phyloP scores from a whole-genome alignment of 352 stramenopile genomes.

The Phytophthora syringae region DNA sequence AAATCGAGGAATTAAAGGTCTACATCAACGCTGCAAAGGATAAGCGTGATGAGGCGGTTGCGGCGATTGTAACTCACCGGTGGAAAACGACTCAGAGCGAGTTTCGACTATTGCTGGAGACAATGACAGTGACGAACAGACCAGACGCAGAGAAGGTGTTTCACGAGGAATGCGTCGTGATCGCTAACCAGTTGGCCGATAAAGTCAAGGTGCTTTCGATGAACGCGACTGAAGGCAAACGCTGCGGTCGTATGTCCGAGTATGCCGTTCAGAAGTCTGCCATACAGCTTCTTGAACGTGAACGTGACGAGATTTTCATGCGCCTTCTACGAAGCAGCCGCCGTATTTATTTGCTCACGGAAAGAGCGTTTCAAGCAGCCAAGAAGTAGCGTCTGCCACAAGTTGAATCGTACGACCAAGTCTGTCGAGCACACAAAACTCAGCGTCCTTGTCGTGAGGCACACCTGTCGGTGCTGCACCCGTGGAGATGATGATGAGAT shows the following conservation, averaged over 20 bases:
- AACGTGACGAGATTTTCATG: conserved; percentile 24
- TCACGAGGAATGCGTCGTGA: conserved; percentile 10
- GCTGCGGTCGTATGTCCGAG: not conserved
- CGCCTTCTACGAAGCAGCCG: conserved; percentile 7
- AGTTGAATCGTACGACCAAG: not conserved
- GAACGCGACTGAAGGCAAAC: not conserved
- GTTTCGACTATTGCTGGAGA: conserved; percentile 9
- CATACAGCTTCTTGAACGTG: conserved; percentile 9
- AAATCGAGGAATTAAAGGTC: conserved; percentile 37
- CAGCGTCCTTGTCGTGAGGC: not conserved
- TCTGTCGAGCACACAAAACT: too few relatives aligned
- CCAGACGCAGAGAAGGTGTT: conserved; percentile 9
- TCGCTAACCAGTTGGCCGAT: conserved; percentile 3
- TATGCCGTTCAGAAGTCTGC: not conserved
- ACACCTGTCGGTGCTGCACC: not conserved
- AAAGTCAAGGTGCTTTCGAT: conserved; percentile 4
- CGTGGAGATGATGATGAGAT: not conserved
- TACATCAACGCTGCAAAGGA: conserved; percentile 34
- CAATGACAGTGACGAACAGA: conserved; percentile 2
- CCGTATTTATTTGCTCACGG: conserved; percentile 13
- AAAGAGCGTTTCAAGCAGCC: not conserved
- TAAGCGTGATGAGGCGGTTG: conserved; percentile 40
- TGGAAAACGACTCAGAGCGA: conserved; percentile 5
- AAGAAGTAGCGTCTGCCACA: too few relatives aligned
- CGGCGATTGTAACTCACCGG: conserved; percentile 33